Evolutionary conservation across 139 green algal genomes (phyloP).

Genomic region (Zygnema cylindricum): DNA sequence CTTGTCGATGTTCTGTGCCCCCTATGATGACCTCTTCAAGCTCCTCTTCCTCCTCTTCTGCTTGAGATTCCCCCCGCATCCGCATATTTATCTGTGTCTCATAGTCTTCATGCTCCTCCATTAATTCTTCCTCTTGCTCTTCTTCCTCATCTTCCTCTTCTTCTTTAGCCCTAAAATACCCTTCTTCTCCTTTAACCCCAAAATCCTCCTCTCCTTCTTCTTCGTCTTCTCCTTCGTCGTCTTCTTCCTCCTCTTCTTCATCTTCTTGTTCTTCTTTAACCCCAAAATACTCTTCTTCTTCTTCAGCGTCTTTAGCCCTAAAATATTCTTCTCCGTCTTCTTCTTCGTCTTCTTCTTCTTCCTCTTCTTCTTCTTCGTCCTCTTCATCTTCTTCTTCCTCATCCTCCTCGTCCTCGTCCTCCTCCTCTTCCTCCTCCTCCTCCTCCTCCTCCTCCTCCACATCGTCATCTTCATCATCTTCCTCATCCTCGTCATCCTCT

Average conservation of each 20-base stretch:
- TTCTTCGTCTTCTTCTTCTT: not conserved
- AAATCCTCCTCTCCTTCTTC: not conserved
- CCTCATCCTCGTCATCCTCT: not conserved
- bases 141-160: not conserved
- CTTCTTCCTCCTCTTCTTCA: not conserved
- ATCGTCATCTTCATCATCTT: not conserved
- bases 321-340: not conserved
- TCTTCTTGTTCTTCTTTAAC: not conserved
- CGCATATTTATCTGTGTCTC: not conserved
- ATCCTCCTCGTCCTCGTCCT: not conserved
- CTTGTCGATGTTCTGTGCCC: no score
- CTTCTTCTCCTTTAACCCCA: not conserved
- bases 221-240: not conserved
- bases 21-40: no score
- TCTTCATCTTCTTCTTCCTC: not conserved
- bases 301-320: not conserved
- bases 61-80: not conserved
- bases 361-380: not conserved
- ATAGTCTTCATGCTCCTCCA: not conserved
- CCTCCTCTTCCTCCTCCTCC: not conserved
- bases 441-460: conserved; percentile 28
- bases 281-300: not conserved
- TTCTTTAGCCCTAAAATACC: not conserved
- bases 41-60: not conserved
- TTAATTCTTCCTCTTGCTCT: not conserved